Base-by-base conservation (phyloP, 257 asterid genomes). In the Solanum bulbocastanum region DNA sequence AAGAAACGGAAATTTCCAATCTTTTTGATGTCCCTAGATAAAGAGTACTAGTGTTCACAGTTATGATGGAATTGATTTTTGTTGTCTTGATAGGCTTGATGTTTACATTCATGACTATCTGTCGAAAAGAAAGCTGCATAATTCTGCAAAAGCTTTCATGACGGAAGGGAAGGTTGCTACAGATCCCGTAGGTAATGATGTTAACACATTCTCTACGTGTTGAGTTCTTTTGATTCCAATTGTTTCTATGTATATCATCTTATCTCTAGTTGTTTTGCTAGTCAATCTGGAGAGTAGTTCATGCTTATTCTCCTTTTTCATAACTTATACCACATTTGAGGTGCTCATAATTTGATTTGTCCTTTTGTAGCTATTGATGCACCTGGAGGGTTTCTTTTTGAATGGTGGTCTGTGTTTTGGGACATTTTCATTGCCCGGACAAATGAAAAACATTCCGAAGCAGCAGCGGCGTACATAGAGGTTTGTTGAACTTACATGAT, bases 391-490 rank as follows among this genome's bases (percentile, higher is more conserved):
- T 98, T 98, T 93, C 96, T 98, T 37, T 95, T 95, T 56, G 99
- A 98, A 83, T 97, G 99, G 99, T 97, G 99, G 99, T 97, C 99
- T 25, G 99, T 96, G 74, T 96, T 98, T 89, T 98, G 99, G 99
- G 99, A 98, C 90, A 98, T 98, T 86, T 98, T 95, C 92, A 98
- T 98, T 86, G 98, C 99, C 73, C 94, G 99, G 94, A 96, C 98
- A 76, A 98, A 98, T 60, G 99, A 93, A 90, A 98, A 98, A 93
- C 99, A 98, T 92, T 98, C 99, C 11, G 99, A 98, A 90, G 91
- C 99, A 89, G 99, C 99, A 89, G 99, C 99, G 56, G 96, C 99
- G 83, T 98, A 95, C 91, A 96, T 96, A 84, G 99, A 98, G 99
- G 99, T 97, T 86, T 88, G 88, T 87, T 83, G 87, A 76, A 87